phyloP scores from a whole-genome alignment of 2,329 filamentous ascomycete species.

The Trichothecium sympodiale region DNA sequence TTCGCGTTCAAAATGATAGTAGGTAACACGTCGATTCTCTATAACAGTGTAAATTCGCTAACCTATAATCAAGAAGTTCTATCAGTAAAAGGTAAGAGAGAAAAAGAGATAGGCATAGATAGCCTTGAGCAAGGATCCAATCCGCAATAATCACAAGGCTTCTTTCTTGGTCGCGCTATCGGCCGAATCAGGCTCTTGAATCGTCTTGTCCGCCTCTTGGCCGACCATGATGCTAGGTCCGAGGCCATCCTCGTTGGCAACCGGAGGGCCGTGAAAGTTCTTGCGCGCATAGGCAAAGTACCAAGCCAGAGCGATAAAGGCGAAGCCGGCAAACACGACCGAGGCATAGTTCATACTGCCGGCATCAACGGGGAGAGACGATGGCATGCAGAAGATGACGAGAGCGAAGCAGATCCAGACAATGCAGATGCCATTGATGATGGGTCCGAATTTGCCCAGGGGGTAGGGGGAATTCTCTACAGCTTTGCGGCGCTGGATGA shows the following conservation, averaged over 20 bases:
- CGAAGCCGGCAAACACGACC: constrained; percentile 55
- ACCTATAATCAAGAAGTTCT: no score
- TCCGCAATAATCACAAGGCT: no score
- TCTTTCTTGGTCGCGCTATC: no score
- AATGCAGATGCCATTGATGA: constrained; percentile 58
- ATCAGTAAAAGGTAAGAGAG: no score
- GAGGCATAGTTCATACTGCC: constrained; percentile 56
- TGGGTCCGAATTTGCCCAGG: constrained; percentile 55
- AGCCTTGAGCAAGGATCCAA: no score
- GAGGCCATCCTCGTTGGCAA: constrained; percentile 14
- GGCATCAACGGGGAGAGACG: constrained; percentile 44
- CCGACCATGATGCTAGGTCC: no score
- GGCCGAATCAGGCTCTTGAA: no score
- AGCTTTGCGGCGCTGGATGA: constrained; percentile 54
- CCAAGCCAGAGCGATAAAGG: constrained; percentile 47
- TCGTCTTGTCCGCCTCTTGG: no score
- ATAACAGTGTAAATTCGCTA: no score
- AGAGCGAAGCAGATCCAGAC: constrained; percentile 60
- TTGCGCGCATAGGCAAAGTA: constrained; percentile 52
- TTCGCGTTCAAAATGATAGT: no score
- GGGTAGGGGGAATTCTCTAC: constrained; percentile 57
- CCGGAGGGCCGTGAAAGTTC: constrained; percentile 49
- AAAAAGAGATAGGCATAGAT: no score
- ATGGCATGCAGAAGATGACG: constrained; percentile 67
- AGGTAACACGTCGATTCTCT: no score